Percentiles rank a stretch among this genome's conserved stretches.
These are phyloP conservation scores for Suhomyces kilbournensis DNA, from an alignment of 805 yeast genomes.

Conservation along the genomic window DNA sequence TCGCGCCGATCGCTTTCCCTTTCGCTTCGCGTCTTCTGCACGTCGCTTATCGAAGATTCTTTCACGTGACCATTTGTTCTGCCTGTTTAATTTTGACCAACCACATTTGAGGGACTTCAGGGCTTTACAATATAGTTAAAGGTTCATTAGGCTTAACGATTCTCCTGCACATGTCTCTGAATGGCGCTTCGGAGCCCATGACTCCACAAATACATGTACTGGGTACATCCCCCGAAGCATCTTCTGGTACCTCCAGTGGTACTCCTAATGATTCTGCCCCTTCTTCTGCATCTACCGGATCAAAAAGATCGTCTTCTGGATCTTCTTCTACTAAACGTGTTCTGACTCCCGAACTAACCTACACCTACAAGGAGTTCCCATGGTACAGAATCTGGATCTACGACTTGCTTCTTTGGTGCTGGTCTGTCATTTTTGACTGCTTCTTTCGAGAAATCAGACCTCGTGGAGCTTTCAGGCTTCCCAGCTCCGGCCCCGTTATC, in stretches of 20 bases:
- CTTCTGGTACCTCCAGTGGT: neutral
- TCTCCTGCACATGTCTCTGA: neutral
- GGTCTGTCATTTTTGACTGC: slow-evolving; percentile 45
- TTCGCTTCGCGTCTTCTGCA: neutral
- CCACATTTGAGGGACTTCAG: neutral
- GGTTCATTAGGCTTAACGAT: too few species aligned
- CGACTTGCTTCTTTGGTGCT: slow-evolving; percentile 38
- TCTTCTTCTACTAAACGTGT: neutral
- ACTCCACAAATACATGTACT: neutral
- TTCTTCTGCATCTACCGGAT: neutral
- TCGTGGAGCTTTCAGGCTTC: slow-evolving; percentile 77
- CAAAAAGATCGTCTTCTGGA: neutral
- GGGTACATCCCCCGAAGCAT: neutral
- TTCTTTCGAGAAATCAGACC: slow-evolving; percentile 89
- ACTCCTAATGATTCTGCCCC: neutral
- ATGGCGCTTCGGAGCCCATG: neutral
- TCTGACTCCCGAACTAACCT: neutral
- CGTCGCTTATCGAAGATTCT: neutral
- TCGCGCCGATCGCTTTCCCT: too few species aligned
- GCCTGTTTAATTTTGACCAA: neutral
- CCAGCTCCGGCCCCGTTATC: slow-evolving; percentile 75
- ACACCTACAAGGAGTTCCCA: slow-evolving; percentile 9
- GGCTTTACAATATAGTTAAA: too few species aligned
- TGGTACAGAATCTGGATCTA: slow-evolving; percentile 30
- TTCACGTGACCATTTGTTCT: neutral